Percentiles rank a stretch among this genome's conserved stretches.
phyloP scores from a whole-genome alignment of 2,329 filamentous ascomycete species.

The Verticillium zaregamsianum region DNA sequence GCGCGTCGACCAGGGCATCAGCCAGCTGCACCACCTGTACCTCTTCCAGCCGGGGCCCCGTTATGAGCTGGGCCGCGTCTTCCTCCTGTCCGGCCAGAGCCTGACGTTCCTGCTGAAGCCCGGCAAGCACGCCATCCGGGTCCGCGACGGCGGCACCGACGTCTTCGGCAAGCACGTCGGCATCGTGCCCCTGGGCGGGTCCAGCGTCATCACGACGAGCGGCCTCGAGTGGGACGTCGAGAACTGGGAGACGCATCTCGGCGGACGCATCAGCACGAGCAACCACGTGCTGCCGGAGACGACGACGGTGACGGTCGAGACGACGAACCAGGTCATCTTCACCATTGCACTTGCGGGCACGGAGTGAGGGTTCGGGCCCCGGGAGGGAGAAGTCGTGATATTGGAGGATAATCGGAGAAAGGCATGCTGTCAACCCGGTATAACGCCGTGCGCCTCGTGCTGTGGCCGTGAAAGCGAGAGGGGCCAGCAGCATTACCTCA shows the following conservation, averaged over 20 bases:
- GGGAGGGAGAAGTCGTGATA: neutral
- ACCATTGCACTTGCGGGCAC: slow-evolving; percentile 58
- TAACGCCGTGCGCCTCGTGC: slow-evolving; percentile 8
- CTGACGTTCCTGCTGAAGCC: slow-evolving; percentile 75
- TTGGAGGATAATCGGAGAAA: neutral
- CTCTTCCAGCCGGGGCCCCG: slow-evolving; percentile 49
- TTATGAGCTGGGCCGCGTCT: slow-evolving; percentile 57
- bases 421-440: neutral
- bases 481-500: slow-evolving; percentile 51
- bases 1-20: slow-evolving; percentile 87
- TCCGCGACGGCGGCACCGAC: slow-evolving; percentile 45
- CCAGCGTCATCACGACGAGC: slow-evolving; percentile 69
- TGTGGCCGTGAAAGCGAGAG: neutral
- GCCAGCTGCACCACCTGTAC: slow-evolving; percentile 82
- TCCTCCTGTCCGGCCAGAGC: slow-evolving; percentile 75
- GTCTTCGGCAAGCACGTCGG: slow-evolving; percentile 77
- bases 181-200: slow-evolving; percentile 78
- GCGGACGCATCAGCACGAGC: slow-evolving; percentile 71
- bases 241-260: slow-evolving; percentile 75
- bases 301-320: slow-evolving; percentile 58
- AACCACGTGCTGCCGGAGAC: slow-evolving; percentile 65
- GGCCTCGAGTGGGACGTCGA: slow-evolving; percentile 90
- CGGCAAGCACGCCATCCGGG: slow-evolving; percentile 64
- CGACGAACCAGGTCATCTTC: slow-evolving; percentile 64
- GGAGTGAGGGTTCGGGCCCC: slow-evolving; percentile 12